Conservation (phyloP, 2,329 filamentous ascomycete genomes). For the Cercospora brassicicola region DNA sequence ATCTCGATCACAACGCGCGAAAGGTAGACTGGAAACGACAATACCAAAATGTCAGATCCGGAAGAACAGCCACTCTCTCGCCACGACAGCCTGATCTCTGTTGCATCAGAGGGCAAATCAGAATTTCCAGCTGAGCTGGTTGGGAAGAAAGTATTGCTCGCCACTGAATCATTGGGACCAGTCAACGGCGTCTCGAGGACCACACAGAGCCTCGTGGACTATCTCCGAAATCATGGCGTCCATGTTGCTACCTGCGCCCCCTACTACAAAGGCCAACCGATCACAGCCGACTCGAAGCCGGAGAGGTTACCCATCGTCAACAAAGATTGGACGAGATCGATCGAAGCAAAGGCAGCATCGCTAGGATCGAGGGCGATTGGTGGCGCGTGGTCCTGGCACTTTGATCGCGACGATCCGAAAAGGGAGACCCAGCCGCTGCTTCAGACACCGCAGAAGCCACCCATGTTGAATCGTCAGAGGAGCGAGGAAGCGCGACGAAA, state of each 20-base stretch:
- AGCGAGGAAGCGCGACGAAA: slow-evolving; percentile 31
- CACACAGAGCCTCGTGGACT: slow-evolving; percentile 67
- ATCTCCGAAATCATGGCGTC: slow-evolving; percentile 63
- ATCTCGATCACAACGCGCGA: not conserved
- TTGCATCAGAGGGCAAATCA: slow-evolving; percentile 3
- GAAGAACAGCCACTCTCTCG: slow-evolving; percentile 3
- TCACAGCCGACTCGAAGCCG: slow-evolving; percentile 33
- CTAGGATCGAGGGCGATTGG: slow-evolving; percentile 38
- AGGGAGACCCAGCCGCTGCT: slow-evolving; percentile 25
- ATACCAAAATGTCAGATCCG: not conserved
- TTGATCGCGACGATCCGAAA: slow-evolving; percentile 29
- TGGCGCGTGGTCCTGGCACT: slow-evolving; percentile 39
- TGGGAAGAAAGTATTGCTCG: slow-evolving; percentile 64
- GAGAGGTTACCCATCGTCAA: slow-evolving; percentile 37
- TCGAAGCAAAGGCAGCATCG: slow-evolving; percentile 37
- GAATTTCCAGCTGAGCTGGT: slow-evolving; percentile 51
- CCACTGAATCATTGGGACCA: slow-evolving; percentile 70
- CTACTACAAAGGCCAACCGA: slow-evolving; percentile 56
- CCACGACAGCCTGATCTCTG: slow-evolving; percentile 12
- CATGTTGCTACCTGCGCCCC: slow-evolving; percentile 68
- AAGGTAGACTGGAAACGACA: not conserved
- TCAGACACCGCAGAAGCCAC: slow-evolving; percentile 24
- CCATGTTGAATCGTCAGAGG: slow-evolving; percentile 34
- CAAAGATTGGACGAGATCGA: slow-evolving; percentile 37
- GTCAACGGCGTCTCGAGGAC: slow-evolving; percentile 73